A percentile compares a stretch with the other conserved stretches of the same genome.
Evolutionary conservation across 768 basidiomycete species (phyloP).

Genomic region (Tricholoma matsutake): DNA sequence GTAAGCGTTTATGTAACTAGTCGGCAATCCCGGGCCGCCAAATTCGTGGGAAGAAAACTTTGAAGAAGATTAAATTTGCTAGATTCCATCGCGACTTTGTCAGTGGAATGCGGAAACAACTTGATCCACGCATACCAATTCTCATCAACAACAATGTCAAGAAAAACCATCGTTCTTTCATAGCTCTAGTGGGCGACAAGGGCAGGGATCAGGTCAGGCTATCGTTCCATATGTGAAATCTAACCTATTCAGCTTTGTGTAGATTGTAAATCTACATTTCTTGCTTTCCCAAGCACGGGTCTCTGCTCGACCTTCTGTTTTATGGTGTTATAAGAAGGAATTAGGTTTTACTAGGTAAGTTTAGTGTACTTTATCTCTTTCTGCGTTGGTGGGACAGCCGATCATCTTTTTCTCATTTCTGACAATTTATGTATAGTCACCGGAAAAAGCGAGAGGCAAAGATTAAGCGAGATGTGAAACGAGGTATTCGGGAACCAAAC

Average conservation of each 20-base stretch:
- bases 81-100: neutral
- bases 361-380: slow-evolving; percentile 1
- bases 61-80: too few relatives aligned
- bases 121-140: slow-evolving; percentile 90
- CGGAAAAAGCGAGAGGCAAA: slow-evolving; percentile 96
- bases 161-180: slow-evolving; percentile 89
- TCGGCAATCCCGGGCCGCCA: too few relatives aligned
- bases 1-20: too few relatives aligned
- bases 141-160: slow-evolving; percentile 94
- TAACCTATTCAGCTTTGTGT: neutral
- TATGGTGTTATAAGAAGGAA: slow-evolving; percentile 99
- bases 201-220: slow-evolving; percentile 81
- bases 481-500: slow-evolving; percentile 89
- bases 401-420: neutral
- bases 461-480: slow-evolving; percentile 94
- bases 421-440: slow-evolving; percentile 48
- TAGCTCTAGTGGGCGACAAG: slow-evolving; percentile 94
- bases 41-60: too few relatives aligned
- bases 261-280: slow-evolving; percentile 96
- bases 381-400: slow-evolving; percentile 1
- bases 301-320: slow-evolving; percentile 83
- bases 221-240: neutral
- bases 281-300: slow-evolving; percentile 88
- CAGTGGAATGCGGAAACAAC: slow-evolving; percentile 70
- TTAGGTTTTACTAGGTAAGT: slow-evolving; percentile 90